Evolutionary conservation across 2,329 filamentous ascomycete genomes (phyloP).

Genomic region (Penicillium glabrum): DNA sequence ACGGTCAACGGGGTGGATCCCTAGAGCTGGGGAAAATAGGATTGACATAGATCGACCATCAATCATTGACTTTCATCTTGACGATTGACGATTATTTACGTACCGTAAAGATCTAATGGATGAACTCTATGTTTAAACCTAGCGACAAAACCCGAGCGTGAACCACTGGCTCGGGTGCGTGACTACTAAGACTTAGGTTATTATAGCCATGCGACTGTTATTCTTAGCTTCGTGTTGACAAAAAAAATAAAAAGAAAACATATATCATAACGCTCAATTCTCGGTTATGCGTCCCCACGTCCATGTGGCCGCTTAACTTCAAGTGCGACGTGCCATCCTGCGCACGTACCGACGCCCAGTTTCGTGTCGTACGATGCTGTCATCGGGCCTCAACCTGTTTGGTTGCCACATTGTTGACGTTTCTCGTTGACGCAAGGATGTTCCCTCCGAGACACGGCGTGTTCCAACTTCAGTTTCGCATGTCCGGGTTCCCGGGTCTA

Average conservation of each 20-base stretch:
- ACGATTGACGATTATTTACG: neutral
- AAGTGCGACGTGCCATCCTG: conserved; percentile 3
- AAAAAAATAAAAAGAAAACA: neutral
- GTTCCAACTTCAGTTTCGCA: neutral
- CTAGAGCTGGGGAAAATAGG: neutral
- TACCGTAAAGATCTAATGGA: neutral
- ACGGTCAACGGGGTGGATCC: neutral
- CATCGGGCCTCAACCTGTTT: neutral
- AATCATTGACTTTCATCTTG: neutral
- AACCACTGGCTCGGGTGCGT: neutral
- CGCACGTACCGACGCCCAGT: conserved; percentile 1
- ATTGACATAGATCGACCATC: neutral
- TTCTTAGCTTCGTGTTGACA: neutral
- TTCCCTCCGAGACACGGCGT: conserved; percentile 8
- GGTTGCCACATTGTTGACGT: neutral
- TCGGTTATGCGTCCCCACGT: neutral
- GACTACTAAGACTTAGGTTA: neutral
- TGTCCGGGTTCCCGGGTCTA: neutral
- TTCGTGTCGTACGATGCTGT: conserved; percentile 7
- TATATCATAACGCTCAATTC: neutral
- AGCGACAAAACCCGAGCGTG: neutral
- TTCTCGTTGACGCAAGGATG: neutral
- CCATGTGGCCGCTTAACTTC: conserved; percentile 15
- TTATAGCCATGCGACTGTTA: no score
- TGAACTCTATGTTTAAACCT: neutral